Evolutionary conservation across 768 basidiomycete genomes (phyloP).

Genomic region (Hemileccinum impolitum): DNA sequence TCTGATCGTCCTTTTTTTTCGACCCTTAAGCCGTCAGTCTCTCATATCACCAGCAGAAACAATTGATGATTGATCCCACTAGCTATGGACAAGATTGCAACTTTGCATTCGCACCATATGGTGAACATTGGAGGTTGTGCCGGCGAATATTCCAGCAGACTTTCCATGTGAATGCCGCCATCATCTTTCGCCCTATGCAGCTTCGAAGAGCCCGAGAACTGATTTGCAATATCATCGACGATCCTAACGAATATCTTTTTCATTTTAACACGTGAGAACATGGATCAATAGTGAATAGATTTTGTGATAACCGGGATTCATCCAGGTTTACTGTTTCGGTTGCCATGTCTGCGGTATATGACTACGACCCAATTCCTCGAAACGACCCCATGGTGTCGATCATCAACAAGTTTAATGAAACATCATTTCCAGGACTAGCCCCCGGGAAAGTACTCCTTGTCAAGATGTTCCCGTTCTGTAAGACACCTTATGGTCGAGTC

Average conservation of each 20-base stretch:
- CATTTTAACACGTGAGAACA: constrained; percentile 4
- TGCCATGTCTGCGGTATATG: constrained; percentile 12
- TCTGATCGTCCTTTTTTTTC: constrained; percentile 3
- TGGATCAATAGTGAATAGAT: no score
- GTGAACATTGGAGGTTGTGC: background rate
- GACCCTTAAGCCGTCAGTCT: background rate
- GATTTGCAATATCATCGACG: background rate
- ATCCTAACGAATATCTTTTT: background rate
- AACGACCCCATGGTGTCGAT: constrained; percentile 10
- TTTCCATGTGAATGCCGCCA: background rate
- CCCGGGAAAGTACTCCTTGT: constrained; percentile 3
- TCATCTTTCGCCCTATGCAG: constrained; percentile 1
- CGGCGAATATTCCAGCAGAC: constrained; percentile 4
- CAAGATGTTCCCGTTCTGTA: constrained; percentile 13
- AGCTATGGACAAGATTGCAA: background rate
- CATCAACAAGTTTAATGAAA: background rate
- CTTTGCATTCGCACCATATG: background rate
- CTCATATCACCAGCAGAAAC: background rate
- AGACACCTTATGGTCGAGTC: background rate
- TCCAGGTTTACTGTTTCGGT: constrained; percentile 32
- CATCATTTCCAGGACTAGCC: background rate
- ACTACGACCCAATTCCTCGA: constrained; percentile 9
- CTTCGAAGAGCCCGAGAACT: background rate
- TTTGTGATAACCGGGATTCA: background rate
- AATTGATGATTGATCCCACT: background rate